Evolutionary conservation across 177 flowering plant species (phyloP), one percentile per base, ranked within the genome.

Genomic region (Vitis hybrid): DNA sequence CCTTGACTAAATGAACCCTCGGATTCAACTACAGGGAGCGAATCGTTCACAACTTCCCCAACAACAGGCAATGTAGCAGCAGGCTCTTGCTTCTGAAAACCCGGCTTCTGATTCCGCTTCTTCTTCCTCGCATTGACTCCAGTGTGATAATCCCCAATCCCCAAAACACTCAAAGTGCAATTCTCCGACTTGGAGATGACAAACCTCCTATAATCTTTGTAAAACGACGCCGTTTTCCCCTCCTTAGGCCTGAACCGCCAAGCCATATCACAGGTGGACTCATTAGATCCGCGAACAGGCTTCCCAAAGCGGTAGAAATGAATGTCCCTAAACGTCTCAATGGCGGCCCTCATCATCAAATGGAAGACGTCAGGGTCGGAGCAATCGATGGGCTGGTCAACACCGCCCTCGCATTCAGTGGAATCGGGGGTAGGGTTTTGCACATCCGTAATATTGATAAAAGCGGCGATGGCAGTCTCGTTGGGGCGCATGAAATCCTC

Each of bases 251-350:
- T 76, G 63, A 75, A 85, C 55, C 87, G 74, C 89, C 89, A 86
- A 7, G 89, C 89, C 89, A 86, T 86, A 67, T 86, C 87, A 67
- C 89, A 86, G 13, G 78, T 75, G 65, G 50, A 77, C 48, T 79
- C 86, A 56, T 76, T 71, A 2, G 70, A 62, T 9, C 89, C 89
- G 39, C 65, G 68, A 39, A 74, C 82, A 0, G 89, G 77, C 64
- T 86, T 86, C n/a, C 89, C 89, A 67, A 84, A 86, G 60, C 81
- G 69, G 68, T 86, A 86, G 67, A 86, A 86, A 61, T 86, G 89
- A 10, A 81, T 86, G 60, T 86, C 87, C 75, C 79, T 79, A 63
- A 86, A 86, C 22, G 63, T 20, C 61, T 86, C 87, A 1, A 86
- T 86, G 1, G 87, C 64, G 13, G 68, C 71, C 60, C 57, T 79